Percentiles rank a stretch among this genome's conserved stretches.
Conservation (phyloP, 805 yeast genomes). For the Starmera dryadoides region DNA sequence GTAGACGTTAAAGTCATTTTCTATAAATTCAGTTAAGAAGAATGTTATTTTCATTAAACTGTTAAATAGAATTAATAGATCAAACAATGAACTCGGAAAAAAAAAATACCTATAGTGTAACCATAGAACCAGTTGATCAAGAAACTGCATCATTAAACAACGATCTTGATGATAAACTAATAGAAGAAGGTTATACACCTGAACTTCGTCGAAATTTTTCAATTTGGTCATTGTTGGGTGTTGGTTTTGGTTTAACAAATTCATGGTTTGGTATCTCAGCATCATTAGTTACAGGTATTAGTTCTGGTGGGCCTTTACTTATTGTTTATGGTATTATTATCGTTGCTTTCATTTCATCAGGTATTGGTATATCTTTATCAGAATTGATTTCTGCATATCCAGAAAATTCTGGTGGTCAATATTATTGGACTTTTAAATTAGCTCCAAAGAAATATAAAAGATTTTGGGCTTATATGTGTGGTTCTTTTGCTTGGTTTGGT, state of each 20-base stretch:
- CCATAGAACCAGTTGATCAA: neutral
- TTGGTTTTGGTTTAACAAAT: constrained; percentile 54
- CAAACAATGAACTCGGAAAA: neutral
- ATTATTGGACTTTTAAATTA: constrained; percentile 49
- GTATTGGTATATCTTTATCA: constrained; percentile 42
- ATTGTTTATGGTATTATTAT: constrained; percentile 51
- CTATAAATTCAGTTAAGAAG: no score
- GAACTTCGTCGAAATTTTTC: constrained; percentile 26
- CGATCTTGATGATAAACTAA: neutral
- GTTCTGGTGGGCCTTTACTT: constrained; percentile 52
- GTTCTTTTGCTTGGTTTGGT: constrained; percentile 58
- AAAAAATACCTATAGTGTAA: no score
- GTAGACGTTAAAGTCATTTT: no score
- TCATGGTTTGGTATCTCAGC: constrained; percentile 59
- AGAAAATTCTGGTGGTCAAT: constrained; percentile 49
- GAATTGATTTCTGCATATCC: constrained; percentile 49
- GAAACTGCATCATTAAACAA: neutral
- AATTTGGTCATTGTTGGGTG: constrained; percentile 43
- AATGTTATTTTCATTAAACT: no score
- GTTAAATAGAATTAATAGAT: no score
- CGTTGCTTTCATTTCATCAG: constrained; percentile 37
- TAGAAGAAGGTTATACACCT: constrained; percentile 4
- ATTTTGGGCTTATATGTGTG: constrained; percentile 46
- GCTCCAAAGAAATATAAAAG: constrained; percentile 34
- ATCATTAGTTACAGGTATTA: constrained; percentile 45